phyloP scores from a whole-genome alignment of 352 stramenopile genomes.

The Pythium guiyangense region DNA sequence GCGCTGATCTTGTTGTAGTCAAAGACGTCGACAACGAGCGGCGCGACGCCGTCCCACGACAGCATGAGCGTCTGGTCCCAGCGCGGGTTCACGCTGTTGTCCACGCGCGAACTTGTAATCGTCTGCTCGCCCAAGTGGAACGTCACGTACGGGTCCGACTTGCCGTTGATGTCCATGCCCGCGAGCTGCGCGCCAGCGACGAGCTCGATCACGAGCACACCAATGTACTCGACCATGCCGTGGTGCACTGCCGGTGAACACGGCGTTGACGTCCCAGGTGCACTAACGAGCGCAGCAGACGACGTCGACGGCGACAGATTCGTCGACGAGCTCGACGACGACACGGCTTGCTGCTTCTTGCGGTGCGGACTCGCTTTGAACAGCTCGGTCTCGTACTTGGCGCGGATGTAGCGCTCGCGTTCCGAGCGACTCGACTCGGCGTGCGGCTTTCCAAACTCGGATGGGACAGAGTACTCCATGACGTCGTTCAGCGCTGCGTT shows the following conservation, averaged over 20 bases:
- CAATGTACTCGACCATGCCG: slow-evolving; percentile 82
- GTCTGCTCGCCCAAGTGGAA: slow-evolving; percentile 69
- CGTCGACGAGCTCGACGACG: slow-evolving; percentile 1
- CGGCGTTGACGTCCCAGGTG: no score
- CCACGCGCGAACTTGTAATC: slow-evolving; percentile 59
- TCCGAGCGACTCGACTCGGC: slow-evolving; percentile 36
- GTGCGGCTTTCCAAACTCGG: slow-evolving; percentile 44
- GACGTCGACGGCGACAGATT: background rate
- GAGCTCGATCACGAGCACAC: slow-evolving; percentile 71
- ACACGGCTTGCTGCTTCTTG: slow-evolving; percentile 13
- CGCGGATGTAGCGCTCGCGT: slow-evolving; percentile 67
- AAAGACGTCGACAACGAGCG: slow-evolving; percentile 61
- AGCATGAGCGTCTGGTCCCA: slow-evolving; percentile 74
- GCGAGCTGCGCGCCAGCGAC: slow-evolving; percentile 56
- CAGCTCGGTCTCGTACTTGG: slow-evolving; percentile 64
- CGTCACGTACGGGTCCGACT: slow-evolving; percentile 77
- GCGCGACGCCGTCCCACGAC: slow-evolving; percentile 70
- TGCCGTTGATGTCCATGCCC: slow-evolving; percentile 71
- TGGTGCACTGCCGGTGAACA: slow-evolving; percentile 12
- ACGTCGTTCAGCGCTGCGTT: slow-evolving; percentile 57
- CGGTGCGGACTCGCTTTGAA: slow-evolving; percentile 24
- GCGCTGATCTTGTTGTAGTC: slow-evolving; percentile 67
- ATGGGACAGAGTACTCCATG: slow-evolving; percentile 52
- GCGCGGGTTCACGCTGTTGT: slow-evolving; percentile 63
- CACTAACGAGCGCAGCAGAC: background rate